phyloP scores from a whole-genome alignment of 345 rosid genomes.

The Physaria fendleri region DNA sequence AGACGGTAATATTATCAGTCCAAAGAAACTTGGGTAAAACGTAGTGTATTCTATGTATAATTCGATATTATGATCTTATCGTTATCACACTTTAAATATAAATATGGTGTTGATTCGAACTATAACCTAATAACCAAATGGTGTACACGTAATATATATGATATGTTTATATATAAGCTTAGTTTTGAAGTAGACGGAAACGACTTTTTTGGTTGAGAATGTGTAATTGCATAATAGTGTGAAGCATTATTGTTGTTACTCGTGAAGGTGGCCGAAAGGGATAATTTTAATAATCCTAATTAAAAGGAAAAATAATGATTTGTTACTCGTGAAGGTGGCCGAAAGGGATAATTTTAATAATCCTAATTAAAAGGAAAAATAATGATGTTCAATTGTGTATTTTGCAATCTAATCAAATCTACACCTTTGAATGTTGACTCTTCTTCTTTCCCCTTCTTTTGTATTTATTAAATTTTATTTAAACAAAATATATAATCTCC shows the following conservation, averaged over 20 bases:
- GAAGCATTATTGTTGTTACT: conserved; percentile 32
- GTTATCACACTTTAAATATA: too few species aligned
- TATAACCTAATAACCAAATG: too few species aligned
- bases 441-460: conserved; percentile 17
- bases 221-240: conserved; percentile 21
- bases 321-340: conserved; percentile 30
- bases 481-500: too few species aligned
- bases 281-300: conserved; percentile 11
- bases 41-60: too few species aligned
- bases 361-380: conserved; percentile 20
- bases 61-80: too few species aligned
- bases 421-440: conserved; percentile 25
- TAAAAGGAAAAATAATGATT: too few species aligned
- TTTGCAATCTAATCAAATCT: conserved; percentile 30
- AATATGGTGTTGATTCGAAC: too few species aligned
- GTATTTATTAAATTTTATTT: neutral
- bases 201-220: conserved; percentile 28
- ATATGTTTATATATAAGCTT: conserved; percentile 25
- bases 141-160: too few species aligned
- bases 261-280: conserved; percentile 28
- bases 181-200: conserved; percentile 25
- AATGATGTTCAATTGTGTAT: conserved; percentile 19
- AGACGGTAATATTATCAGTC: too few species aligned
- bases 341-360: conserved; percentile 15
- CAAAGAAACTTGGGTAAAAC: too few species aligned